These are phyloP conservation scores for Vickermania spadyakhi DNA, from an alignment of 208 protist genomes.

Conservation along the genomic window DNA sequence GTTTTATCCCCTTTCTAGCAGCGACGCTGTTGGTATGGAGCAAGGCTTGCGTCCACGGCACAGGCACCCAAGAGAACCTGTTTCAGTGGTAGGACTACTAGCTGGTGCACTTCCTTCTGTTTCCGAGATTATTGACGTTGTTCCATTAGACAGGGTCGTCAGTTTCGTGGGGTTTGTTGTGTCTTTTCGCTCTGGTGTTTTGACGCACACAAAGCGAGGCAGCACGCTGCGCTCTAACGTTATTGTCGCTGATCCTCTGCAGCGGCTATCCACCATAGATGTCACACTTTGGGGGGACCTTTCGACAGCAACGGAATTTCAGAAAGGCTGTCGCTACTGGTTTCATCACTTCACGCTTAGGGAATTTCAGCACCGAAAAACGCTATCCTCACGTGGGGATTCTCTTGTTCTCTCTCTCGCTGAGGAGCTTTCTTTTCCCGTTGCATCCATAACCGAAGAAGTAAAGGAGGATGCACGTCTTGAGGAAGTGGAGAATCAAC, in stretches of 20 bases:
- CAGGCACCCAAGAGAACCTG: conserved; percentile 21
- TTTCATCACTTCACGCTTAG: conserved; percentile 40
- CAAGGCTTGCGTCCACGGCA: not conserved
- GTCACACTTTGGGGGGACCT: conserved; percentile 68
- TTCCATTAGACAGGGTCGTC: conserved; percentile 32
- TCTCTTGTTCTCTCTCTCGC: conserved; percentile 12
- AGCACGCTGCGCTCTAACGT: conserved; percentile 35
- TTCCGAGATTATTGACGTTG: conserved; percentile 13
- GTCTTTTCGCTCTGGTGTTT: conserved; percentile 6
- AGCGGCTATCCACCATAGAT: conserved; percentile 18
- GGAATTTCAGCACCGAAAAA: conserved; percentile 45
- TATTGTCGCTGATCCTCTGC: conserved; percentile 14
- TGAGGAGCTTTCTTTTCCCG: conserved; percentile 2
- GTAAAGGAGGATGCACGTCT: conserved; percentile 8
- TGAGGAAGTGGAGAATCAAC: not conserved
- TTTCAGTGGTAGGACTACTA: conserved; percentile 22
- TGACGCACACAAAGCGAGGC: conserved; percentile 49
- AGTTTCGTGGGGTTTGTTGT: conserved; percentile 34
- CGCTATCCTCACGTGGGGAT: conserved; percentile 22
- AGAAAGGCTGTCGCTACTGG: conserved; percentile 39
- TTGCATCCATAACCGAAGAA: conserved; percentile 9
- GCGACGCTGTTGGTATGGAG: not conserved
- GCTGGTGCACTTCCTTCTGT: conserved; percentile 17
- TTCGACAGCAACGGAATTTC: conserved; percentile 14
- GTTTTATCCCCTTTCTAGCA: not conserved